Evolutionary conservation across 257 asterid species (phyloP).

Genomic region (Plantago ovata): DNA sequence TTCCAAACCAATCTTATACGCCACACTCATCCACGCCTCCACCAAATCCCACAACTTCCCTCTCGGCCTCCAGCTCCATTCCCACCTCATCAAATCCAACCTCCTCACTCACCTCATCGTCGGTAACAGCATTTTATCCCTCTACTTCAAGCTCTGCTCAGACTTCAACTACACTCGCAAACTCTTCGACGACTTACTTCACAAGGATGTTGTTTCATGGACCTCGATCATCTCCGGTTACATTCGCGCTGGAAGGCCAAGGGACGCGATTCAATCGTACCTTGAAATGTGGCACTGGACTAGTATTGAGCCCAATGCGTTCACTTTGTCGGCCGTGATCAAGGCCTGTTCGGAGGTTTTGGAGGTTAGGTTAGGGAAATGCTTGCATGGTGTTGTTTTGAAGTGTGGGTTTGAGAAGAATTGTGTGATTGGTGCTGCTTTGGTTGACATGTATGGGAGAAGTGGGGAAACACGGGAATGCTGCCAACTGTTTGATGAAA

Average conservation of each 20-base stretch:
- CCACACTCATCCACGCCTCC: constrained; percentile 52
- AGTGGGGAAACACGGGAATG: constrained; percentile 28
- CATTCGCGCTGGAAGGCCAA: constrained; percentile 44
- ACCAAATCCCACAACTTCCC: constrained; percentile 34
- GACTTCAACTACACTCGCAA: constrained; percentile 38
- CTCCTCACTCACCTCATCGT: constrained; percentile 66
- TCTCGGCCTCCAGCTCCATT: constrained; percentile 71
- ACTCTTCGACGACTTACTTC: constrained; percentile 46
- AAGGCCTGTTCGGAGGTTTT: constrained; percentile 61
- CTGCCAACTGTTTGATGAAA: constrained; percentile 58
- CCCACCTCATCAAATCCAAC: constrained; percentile 60
- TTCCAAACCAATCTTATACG: constrained; percentile 48
- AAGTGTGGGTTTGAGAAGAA: constrained; percentile 46
- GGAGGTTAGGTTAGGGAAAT: constrained; percentile 39
- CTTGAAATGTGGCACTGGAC: constrained; percentile 48
- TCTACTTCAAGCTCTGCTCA: constrained; percentile 52
- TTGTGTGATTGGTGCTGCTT: constrained; percentile 55
- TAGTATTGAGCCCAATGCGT: constrained; percentile 48
- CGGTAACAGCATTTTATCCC: constrained; percentile 67
- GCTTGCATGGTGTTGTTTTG: constrained; percentile 58
- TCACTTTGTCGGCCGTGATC: constrained; percentile 61
- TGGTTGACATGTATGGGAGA: constrained; percentile 87
- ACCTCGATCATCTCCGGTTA: constrained; percentile 81
- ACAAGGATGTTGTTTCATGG: constrained; percentile 84
- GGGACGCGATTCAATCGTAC: constrained; percentile 38